phyloP scores from a whole-genome alignment of 2,329 filamentous ascomycete genomes.

The Pseudogymnoascus sp. region DNA sequence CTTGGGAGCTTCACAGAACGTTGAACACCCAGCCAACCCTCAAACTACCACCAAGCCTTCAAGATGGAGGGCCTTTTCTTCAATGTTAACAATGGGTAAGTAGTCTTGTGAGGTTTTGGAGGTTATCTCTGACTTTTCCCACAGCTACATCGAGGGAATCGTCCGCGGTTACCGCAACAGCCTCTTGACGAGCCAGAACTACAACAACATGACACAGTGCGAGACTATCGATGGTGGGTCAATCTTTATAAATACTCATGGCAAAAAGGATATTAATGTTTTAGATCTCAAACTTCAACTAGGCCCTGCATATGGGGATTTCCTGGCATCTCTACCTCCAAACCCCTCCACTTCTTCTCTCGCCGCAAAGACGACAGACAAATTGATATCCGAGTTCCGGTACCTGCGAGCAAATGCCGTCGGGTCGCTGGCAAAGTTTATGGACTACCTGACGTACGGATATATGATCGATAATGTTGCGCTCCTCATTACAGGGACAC shows the following conservation, averaged over 20 bases:
- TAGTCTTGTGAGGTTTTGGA: constrained; percentile 13
- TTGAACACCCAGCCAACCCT: constrained; percentile 9
- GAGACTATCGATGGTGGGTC: constrained; percentile 85
- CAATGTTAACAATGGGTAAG: constrained; percentile 87
- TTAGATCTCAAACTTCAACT: constrained; percentile 96
- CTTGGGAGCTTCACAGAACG: constrained; percentile 9
- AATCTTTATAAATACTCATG: background rate
- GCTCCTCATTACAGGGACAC: constrained; percentile 91
- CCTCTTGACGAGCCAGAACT: constrained; percentile 82
- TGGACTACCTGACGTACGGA: constrained; percentile 96
- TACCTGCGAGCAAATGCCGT: constrained; percentile 92
- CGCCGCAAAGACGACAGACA: constrained; percentile 92
- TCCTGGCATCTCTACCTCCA: constrained; percentile 84
- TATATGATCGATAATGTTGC: constrained; percentile 99
- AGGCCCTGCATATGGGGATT: constrained; percentile 92
- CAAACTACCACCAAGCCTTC: constrained; percentile 12
- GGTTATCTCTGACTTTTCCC: constrained; percentile 23
- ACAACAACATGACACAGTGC: constrained; percentile 94
- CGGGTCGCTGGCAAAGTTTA: constrained; percentile 85
- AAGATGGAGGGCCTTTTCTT: constrained; percentile 89
- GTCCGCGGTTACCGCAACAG: constrained; percentile 94
- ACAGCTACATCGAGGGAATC: constrained; percentile 92
- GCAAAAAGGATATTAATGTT: constrained; percentile 12
- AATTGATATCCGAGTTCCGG: constrained; percentile 93
- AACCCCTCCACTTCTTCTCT: constrained; percentile 95